These are phyloP conservation scores for Polyporus tsugae DNA, from an alignment of 1,284 basidiomycete genomes.

Conservation along the genomic window DNA sequence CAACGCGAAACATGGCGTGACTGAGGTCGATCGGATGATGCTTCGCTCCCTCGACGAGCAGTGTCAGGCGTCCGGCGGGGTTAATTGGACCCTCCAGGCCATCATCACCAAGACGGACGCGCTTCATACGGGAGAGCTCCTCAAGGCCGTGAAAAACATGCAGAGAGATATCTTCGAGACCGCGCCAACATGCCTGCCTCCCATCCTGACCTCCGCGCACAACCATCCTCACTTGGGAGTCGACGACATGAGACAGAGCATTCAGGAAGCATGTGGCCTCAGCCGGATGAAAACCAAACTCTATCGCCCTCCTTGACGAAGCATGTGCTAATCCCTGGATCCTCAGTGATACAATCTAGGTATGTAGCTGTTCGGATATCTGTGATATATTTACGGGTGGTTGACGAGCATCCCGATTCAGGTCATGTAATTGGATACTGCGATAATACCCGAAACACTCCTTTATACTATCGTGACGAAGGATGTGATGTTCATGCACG, in stretches of 20 bases:
- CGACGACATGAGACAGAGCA: constrained; percentile 60
- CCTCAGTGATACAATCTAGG: neutral
- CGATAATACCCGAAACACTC: neutral
- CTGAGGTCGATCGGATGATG: constrained; percentile 66
- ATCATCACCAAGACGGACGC: constrained; percentile 76
- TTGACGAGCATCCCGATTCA: neutral
- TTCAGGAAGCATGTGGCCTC: constrained; percentile 61
- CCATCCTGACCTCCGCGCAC: constrained; percentile 63
- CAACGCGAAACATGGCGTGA: constrained; percentile 70
- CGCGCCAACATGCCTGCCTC: constrained; percentile 68
- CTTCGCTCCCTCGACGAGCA: constrained; percentile 56
- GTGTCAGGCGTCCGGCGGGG: constrained; percentile 47
- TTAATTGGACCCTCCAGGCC: constrained; percentile 67
- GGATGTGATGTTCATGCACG: neutral
- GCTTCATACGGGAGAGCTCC: constrained; percentile 46
- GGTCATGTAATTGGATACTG: neutral
- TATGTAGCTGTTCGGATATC: neutral
- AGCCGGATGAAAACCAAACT: constrained; percentile 26
- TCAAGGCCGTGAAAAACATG: constrained; percentile 42
- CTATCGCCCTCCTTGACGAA: constrained; percentile 14
- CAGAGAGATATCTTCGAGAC: constrained; percentile 53
- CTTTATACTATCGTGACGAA: neutral
- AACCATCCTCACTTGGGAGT: constrained; percentile 62
- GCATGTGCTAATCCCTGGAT: neutral
- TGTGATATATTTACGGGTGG: too few relatives aligned